Conservation (phyloP, 1,284 basidiomycete species). For the Apiotrichum laibachii region DNA sequence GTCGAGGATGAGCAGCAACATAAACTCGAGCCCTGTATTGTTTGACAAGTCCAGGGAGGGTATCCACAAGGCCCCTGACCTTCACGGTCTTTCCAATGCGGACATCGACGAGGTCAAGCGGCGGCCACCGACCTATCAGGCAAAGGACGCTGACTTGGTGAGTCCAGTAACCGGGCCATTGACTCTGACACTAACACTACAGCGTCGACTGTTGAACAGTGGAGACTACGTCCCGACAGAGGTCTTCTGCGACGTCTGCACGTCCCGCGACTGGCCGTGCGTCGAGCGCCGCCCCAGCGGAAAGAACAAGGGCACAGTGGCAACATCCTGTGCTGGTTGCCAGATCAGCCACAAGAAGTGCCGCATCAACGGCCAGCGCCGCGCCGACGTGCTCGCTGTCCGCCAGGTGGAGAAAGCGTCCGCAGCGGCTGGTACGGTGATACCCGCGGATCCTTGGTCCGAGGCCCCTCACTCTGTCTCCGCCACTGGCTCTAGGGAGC, state of each 20-base stretch:
- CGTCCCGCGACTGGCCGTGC: neutral
- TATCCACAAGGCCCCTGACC: neutral
- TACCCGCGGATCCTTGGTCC: too few relatives aligned
- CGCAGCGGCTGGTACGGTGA: too few relatives aligned
- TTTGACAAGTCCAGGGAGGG: neutral
- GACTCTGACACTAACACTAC: neutral
- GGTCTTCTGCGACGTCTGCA: constrained; percentile 1
- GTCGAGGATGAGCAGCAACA: too few relatives aligned
- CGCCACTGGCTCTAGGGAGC: too few relatives aligned
- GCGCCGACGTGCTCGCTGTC: neutral
- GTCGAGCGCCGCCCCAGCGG: neutral
- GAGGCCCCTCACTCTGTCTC: too few relatives aligned
- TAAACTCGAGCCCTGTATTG: neutral
- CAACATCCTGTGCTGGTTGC: neutral
- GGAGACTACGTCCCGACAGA: neutral
- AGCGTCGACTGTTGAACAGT: constrained; percentile 1
- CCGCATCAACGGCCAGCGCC: neutral
- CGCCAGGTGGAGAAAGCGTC: neutral
- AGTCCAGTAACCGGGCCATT: neutral
- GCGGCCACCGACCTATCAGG: neutral
- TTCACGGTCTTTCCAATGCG: neutral
- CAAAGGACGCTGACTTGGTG: constrained; percentile 3
- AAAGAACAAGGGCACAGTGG: neutral
- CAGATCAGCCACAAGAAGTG: constrained; percentile 7
- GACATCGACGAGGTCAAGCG: constrained; percentile 3